Evolutionary conservation across 805 yeast genomes (phyloP).

Genomic region (Yamadazyma insecticola): DNA sequence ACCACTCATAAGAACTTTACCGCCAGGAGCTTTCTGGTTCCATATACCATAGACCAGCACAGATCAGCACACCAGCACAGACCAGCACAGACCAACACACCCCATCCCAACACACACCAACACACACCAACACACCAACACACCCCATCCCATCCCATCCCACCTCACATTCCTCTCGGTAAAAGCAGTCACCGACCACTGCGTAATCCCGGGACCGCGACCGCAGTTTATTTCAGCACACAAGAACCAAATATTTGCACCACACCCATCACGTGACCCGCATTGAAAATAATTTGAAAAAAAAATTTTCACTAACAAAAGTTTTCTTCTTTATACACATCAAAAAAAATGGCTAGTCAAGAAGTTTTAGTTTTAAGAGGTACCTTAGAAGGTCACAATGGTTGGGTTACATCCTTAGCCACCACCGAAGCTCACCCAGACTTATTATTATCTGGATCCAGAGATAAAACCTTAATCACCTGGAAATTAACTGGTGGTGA

Average conservation of each 20-base stretch:
- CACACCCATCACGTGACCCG: slow-evolving; percentile 4
- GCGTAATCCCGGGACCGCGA: slow-evolving; percentile 36
- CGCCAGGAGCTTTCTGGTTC: too few relatives aligned
- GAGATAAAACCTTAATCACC: slow-evolving; percentile 97
- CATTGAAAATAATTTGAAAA: slow-evolving; percentile 12
- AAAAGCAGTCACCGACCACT: slow-evolving; percentile 34
- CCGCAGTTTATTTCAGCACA: slow-evolving; percentile 23
- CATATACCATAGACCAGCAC: too few relatives aligned
- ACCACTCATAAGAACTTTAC: too few relatives aligned
- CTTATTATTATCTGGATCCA: slow-evolving; percentile 94
- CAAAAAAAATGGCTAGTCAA: slow-evolving; percentile 60
- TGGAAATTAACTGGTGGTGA: slow-evolving; percentile 97
- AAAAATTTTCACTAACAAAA: slow-evolving; percentile 3
- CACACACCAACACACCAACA: too few relatives aligned
- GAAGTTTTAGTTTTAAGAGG: slow-evolving; percentile 99
- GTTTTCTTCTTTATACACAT: too few relatives aligned
- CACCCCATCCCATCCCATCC: neutral
- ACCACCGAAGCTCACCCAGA: slow-evolving; percentile 98
- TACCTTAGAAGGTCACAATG: slow-evolving; percentile 85
- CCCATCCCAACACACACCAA: too few relatives aligned
- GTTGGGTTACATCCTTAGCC: slow-evolving; percentile 98
- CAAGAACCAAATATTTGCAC: slow-evolving; percentile 2
- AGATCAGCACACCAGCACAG: too few relatives aligned
- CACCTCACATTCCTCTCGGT: slow-evolving; percentile 12
- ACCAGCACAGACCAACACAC: too few relatives aligned